phyloP scores from a whole-genome alignment of 352 stramenopile species.

The Phytophthora sojae region DNA sequence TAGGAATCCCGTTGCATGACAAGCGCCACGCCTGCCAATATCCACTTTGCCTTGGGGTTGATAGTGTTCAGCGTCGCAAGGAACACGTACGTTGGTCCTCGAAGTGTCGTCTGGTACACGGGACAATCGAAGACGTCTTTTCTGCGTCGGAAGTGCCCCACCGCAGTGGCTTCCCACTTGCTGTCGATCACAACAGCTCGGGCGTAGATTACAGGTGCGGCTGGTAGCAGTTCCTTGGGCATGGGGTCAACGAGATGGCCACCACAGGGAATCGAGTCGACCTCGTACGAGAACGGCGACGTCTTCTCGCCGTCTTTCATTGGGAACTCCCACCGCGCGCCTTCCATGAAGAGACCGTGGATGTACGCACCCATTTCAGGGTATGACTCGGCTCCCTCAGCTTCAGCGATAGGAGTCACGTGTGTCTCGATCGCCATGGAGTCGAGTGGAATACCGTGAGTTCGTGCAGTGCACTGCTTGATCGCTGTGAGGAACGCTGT shows the following conservation, averaged over 20 bases:
- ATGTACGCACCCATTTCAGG: slow-evolving; percentile 92
- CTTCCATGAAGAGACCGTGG: slow-evolving; percentile 96
- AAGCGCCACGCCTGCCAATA: slow-evolving; percentile 92
- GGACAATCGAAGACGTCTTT: slow-evolving; percentile 94
- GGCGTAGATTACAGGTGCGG: slow-evolving; percentile 93
- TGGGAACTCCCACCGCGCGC: slow-evolving; percentile 88
- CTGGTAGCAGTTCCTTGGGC: slow-evolving; percentile 94
- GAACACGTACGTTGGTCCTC: slow-evolving; percentile 97
- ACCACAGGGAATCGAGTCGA: slow-evolving; percentile 88
- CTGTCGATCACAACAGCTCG: slow-evolving; percentile 92
- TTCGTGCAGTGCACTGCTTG: slow-evolving; percentile 88
- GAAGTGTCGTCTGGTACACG: slow-evolving; percentile 96
- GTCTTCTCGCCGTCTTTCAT: slow-evolving; percentile 82
- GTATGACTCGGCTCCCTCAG: slow-evolving; percentile 73
- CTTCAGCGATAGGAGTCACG: slow-evolving; percentile 75
- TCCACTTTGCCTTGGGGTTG: slow-evolving; percentile 91
- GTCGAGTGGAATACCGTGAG: slow-evolving; percentile 89
- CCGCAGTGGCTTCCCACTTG: slow-evolving; percentile 94
- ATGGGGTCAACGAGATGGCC: slow-evolving; percentile 90
- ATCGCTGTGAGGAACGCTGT: slow-evolving; percentile 88
- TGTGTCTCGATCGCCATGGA: slow-evolving; percentile 96
- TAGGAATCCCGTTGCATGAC: slow-evolving; percentile 94
- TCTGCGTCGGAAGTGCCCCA: slow-evolving; percentile 93
- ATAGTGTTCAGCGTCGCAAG: slow-evolving; percentile 94
- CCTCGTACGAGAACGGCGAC: slow-evolving; percentile 81